Conservation (phyloP, 176 grass and related monocot species). For the Triticum dicoccoides region DNA sequence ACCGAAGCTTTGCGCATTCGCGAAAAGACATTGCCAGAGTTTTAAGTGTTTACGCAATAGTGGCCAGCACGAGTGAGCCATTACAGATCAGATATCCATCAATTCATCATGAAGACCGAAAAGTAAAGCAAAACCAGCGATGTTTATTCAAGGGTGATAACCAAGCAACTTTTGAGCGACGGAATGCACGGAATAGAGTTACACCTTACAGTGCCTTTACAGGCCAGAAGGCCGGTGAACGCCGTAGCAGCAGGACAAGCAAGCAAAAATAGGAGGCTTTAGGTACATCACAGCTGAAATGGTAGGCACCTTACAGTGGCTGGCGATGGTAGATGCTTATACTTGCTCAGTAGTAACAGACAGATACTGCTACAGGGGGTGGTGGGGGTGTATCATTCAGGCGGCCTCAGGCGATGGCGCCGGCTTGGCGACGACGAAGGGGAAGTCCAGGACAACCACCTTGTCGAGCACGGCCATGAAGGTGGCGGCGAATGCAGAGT, state of each 20-base stretch:
- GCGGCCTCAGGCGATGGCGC: not conserved
- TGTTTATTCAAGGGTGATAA: constrained; percentile 33
- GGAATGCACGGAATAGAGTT: constrained; percentile 10
- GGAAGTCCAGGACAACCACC: constrained; percentile 64
- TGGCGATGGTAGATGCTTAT: not conserved
- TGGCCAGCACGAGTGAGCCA: not conserved
- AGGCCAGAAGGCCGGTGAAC: constrained; percentile 14
- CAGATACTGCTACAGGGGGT: not conserved
- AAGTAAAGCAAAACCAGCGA: not conserved
- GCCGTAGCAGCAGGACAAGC: not conserved
- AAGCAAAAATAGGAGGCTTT: not conserved
- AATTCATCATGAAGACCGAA: constrained; percentile 31
- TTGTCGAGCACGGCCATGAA: constrained; percentile 68
- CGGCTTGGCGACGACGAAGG: constrained; percentile 46
- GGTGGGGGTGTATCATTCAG: not conserved
- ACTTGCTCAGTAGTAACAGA: not conserved
- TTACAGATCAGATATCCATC: not conserved
- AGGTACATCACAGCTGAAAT: not conserved
- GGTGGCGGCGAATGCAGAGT: constrained; percentile 43
- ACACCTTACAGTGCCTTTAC: not conserved
- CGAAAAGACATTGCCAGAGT: not conserved
- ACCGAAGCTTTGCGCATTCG: too few species aligned
- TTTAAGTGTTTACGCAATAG: not conserved
- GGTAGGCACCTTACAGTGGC: not conserved
- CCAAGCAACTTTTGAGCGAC: not conserved